These are phyloP conservation scores for Gloeophyllum trabeum DNA, from an alignment of 768 basidiomycete species.

Conservation along the genomic window DNA sequence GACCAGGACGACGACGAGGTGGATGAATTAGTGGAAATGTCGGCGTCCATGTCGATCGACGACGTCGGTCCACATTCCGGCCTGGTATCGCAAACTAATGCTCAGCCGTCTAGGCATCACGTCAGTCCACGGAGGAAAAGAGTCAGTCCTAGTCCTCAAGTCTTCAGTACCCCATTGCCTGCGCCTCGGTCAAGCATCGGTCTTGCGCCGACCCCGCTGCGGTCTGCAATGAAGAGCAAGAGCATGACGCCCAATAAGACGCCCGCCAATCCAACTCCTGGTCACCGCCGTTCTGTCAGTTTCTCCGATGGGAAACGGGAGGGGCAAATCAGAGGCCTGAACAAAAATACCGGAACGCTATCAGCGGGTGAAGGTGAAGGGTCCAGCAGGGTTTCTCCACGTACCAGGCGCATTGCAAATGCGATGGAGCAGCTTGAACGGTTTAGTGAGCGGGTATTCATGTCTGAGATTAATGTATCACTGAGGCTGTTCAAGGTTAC, in stretches of 20 bases:
- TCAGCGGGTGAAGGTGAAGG: slow-evolving; percentile 15
- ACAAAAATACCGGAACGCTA: slow-evolving; percentile 26
- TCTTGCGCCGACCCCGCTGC: not conserved
- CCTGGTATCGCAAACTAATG: too few relatives aligned
- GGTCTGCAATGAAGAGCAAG: slow-evolving; percentile 24
- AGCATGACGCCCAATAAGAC: slow-evolving; percentile 22
- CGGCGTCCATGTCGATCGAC: not conserved
- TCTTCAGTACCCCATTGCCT: too few relatives aligned
- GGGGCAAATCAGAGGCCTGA: slow-evolving; percentile 73
- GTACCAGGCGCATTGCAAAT: slow-evolving; percentile 74
- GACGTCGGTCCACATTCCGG: not conserved
- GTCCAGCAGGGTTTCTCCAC: slow-evolving; percentile 26
- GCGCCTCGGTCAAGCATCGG: too few relatives aligned
- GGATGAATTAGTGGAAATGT: slow-evolving; percentile 3
- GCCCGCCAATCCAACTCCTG: slow-evolving; percentile 34
- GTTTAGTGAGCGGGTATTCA: slow-evolving; percentile 34
- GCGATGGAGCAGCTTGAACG: slow-evolving; percentile 69
- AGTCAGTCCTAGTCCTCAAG: too few relatives aligned
- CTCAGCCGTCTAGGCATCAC: too few relatives aligned
- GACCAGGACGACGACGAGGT: slow-evolving; percentile 12
- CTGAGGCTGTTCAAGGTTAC: slow-evolving; percentile 13
- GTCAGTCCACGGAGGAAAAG: too few relatives aligned
- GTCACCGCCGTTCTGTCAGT: slow-evolving; percentile 79
- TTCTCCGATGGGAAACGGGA: slow-evolving; percentile 92
- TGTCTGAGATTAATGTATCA: not conserved